Conservation (phyloP, 768 basidiomycete genomes). For the Punctularia strigosozonata region DNA sequence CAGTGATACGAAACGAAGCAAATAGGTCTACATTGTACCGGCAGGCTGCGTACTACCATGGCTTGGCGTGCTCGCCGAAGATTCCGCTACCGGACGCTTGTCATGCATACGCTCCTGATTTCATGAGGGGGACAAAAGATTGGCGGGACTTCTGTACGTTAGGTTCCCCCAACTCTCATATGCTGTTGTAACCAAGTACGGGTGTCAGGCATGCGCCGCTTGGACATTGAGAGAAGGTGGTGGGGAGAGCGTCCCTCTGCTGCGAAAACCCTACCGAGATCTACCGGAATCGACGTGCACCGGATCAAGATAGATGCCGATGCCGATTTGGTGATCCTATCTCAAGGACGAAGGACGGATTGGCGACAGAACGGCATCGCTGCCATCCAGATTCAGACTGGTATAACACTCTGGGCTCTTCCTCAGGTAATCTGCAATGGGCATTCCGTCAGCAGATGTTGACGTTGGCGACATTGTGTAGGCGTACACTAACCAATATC, state of each 20-base stretch:
- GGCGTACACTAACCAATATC: constrained; percentile 39
- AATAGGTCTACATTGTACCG: constrained; percentile 48
- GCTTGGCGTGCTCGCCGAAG: constrained; percentile 23
- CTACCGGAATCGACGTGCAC: constrained; percentile 35
- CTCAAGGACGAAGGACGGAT: no score
- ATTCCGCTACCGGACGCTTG: constrained; percentile 20
- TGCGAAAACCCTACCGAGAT: constrained; percentile 21
- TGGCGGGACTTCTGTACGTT: constrained; percentile 58
- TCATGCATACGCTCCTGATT: constrained; percentile 19
- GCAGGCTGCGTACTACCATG: constrained; percentile 40
- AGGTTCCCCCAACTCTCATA: background rate
- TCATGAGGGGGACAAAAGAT: constrained; percentile 23
- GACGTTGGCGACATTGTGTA: no score
- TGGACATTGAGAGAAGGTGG: constrained; percentile 41
- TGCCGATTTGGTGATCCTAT: no score
- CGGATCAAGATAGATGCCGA: constrained; percentile 59
- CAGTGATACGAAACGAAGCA: constrained; percentile 29
- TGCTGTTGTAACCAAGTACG: constrained; percentile 2
- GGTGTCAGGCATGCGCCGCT: constrained; percentile 31
- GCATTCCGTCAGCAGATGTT: no score
- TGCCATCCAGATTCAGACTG: no score
- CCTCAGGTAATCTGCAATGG: no score
- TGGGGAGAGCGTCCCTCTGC: constrained; percentile 33
- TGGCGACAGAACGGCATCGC: no score
- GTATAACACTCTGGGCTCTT: no score